A percentile compares a stretch with the other conserved stretches of the same genome.
These are phyloP conservation scores for Beauveria scarabaeidicola DNA, from an alignment of 2,329 filamentous ascomycete species.

Conservation along the genomic window DNA sequence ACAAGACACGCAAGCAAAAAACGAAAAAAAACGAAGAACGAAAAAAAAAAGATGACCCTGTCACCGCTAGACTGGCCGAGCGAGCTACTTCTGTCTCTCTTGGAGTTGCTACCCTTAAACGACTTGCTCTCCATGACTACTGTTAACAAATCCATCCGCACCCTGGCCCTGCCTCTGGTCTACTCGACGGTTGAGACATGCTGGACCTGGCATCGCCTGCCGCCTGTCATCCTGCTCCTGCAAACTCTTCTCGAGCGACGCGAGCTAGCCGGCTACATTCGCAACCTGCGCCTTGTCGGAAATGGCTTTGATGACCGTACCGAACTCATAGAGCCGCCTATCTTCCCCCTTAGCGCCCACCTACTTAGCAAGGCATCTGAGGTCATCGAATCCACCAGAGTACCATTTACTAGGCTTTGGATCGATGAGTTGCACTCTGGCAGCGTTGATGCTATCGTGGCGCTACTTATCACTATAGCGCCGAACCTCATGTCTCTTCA, in stretches of 20 bases:
- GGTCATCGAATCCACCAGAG: neutral
- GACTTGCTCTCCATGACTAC: neutral
- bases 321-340: neutral
- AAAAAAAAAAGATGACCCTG: neutral
- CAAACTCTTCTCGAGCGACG: neutral
- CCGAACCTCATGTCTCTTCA: neutral
- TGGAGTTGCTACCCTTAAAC: neutral
- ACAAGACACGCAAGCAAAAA: neutral
- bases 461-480: neutral
- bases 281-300: neutral
- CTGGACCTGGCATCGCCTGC: neutral
- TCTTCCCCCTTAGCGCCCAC: neutral
- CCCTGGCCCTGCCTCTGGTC: neutral
- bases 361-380: neutral
- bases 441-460: neutral
- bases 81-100: neutral
- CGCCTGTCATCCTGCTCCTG: neutral
- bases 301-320: neutral
- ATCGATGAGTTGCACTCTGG: neutral
- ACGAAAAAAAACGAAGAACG: too few relatives aligned
- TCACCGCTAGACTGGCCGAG: neutral
- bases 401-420: neutral
- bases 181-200: neutral
- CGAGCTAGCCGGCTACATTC: neutral
- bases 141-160: neutral